Evolutionary conservation across 2,329 filamentous ascomycete species (phyloP).

Genomic region (Trichoderma breve): DNA sequence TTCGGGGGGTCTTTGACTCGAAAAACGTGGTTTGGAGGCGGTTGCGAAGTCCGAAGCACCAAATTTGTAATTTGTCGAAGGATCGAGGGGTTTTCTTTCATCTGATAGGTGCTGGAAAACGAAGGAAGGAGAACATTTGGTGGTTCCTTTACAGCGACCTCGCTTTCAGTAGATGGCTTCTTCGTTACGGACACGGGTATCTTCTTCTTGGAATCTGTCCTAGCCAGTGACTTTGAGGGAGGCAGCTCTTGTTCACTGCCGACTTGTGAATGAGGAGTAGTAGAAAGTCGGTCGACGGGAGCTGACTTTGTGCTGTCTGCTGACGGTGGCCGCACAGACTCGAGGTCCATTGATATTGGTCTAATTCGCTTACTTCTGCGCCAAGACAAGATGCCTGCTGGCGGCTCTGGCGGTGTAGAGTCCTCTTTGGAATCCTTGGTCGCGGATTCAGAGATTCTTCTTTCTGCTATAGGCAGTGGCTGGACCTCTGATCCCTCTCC

Average conservation of each 20-base stretch:
- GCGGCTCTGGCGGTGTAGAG: conserved; percentile 33
- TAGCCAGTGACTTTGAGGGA: conserved; percentile 13
- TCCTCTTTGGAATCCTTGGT: conserved; percentile 34
- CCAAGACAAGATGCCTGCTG: conserved; percentile 33
- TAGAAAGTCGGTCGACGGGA: background rate
- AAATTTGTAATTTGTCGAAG: conserved; percentile 64
- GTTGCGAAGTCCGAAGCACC: conserved; percentile 54
- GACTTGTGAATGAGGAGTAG: background rate
- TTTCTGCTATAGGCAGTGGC: conserved; percentile 46
- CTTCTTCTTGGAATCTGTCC: conserved; percentile 25
- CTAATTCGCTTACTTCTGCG: conserved; percentile 46
- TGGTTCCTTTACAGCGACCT: conserved; percentile 39
- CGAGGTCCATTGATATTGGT: conserved; percentile 49
- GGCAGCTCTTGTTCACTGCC: conserved; percentile 10
- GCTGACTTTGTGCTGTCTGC: conserved; percentile 12
- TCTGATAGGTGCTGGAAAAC: conserved; percentile 65
- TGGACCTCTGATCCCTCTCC: conserved; percentile 57
- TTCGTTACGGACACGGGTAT: conserved; percentile 3
- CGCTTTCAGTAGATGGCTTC: conserved; percentile 25
- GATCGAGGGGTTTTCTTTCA: conserved; percentile 67
- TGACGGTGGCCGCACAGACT: conserved; percentile 36
- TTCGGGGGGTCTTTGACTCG: conserved; percentile 66
- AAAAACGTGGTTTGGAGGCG: conserved; percentile 67
- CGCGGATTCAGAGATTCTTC: conserved; percentile 40
- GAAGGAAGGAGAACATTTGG: conserved; percentile 68